These are phyloP conservation scores for Firmiana major DNA, from an alignment of 345 rosid genomes.

Conservation along the genomic window DNA sequence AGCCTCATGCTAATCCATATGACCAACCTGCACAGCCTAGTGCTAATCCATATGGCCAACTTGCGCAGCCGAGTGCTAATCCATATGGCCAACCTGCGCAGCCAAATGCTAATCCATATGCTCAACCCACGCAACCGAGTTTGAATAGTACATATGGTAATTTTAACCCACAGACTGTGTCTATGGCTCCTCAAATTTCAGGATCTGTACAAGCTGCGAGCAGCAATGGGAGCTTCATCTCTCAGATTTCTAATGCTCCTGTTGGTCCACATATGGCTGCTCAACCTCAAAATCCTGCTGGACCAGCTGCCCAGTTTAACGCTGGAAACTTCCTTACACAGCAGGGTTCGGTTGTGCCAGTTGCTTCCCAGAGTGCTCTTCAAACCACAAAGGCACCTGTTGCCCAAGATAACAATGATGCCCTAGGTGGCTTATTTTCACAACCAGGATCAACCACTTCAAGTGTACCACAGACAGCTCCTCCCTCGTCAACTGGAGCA, in stretches of 20 bases:
- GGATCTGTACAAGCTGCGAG: slow-evolving; percentile 9
- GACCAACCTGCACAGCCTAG: not conserved
- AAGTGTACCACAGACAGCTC: slow-evolving; percentile 40
- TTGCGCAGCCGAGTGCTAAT: slow-evolving; percentile 15
- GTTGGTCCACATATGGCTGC: slow-evolving; percentile 15
- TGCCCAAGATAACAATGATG: slow-evolving; percentile 44
- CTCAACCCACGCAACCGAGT: not conserved
- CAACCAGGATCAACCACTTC: slow-evolving; percentile 40
- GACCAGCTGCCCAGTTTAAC: slow-evolving; percentile 30
- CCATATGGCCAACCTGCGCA: not conserved
- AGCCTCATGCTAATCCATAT: not conserved
- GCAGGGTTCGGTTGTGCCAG: slow-evolving; percentile 34
- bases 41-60: slow-evolving; percentile 32
- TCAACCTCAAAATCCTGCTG: slow-evolving; percentile 23
- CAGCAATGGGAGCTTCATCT: slow-evolving; percentile 30
- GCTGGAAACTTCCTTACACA: slow-evolving; percentile 40
- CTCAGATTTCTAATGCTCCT: slow-evolving; percentile 22
- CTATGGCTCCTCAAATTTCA: slow-evolving; percentile 29
- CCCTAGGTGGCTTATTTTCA: slow-evolving; percentile 46
- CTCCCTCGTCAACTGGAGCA: slow-evolving; percentile 54
- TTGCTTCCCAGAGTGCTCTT: slow-evolving; percentile 31
- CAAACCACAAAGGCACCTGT: slow-evolving; percentile 33
- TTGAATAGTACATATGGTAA: slow-evolving; percentile 14
- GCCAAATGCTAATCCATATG: not conserved
- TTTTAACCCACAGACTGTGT: slow-evolving; percentile 33